These are phyloP conservation scores for Cytauxzoon felis DNA, from an alignment of 169 alveolate species.

Conservation along the genomic window DNA sequence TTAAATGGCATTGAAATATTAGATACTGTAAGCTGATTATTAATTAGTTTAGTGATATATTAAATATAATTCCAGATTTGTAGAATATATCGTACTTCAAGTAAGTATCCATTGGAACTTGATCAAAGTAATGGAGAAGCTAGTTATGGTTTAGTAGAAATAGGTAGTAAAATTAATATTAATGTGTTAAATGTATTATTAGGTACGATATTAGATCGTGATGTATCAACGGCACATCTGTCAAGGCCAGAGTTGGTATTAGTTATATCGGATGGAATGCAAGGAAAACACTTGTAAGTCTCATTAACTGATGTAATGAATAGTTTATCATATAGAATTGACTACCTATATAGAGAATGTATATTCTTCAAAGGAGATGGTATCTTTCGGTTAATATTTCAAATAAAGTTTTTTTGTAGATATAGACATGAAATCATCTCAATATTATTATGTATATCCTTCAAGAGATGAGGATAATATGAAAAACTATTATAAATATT, in stretches of 20 bases:
- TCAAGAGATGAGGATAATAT: too few relatives aligned
- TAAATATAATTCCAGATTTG: conserved; percentile 33
- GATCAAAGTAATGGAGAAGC: background rate
- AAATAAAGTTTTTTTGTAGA: background rate
- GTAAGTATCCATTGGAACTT: conserved; percentile 14
- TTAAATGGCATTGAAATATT: too few relatives aligned
- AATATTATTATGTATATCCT: background rate
- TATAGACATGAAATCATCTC: background rate
- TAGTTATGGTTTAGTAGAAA: background rate
- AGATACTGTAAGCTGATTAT: too few relatives aligned
- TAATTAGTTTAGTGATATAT: too few relatives aligned
- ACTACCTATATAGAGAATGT: conserved; percentile 38
- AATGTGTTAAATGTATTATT: background rate
- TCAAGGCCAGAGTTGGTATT: conserved; percentile 29
- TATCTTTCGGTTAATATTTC: background rate
- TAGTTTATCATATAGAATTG: background rate
- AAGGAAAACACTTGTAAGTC: conserved; percentile 32
- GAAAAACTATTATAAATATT: background rate
- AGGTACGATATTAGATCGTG: conserved; percentile 27
- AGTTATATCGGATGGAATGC: conserved; percentile 13
- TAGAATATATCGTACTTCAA: conserved; percentile 17
- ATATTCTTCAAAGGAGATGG: conserved; percentile 15
- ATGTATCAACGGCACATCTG: conserved; percentile 30
- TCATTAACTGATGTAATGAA: too few relatives aligned
- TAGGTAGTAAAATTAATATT: background rate